Percentiles rank a stretch among this genome's conserved stretches.
Evolutionary conservation across 495 filamentous ascomycete species (phyloP).

Genomic region (Oidiodendron maius): DNA sequence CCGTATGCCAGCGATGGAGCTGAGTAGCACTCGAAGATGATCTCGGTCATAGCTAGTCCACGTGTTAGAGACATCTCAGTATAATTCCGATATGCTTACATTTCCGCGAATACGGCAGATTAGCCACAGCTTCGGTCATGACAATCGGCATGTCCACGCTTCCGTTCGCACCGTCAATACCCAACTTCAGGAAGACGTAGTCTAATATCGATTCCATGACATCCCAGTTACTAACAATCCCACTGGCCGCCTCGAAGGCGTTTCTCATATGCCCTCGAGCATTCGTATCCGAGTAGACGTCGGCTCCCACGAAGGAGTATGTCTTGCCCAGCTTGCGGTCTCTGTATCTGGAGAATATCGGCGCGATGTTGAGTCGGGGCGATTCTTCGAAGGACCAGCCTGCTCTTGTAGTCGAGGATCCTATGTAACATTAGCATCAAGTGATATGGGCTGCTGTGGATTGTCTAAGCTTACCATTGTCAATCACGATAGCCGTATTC

Average conservation of each 20-base stretch:
- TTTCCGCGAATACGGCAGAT: constrained; percentile 76
- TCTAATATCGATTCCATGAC: constrained; percentile 90
- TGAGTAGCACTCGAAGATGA: constrained; percentile 90
- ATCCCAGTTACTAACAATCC: constrained; percentile 95
- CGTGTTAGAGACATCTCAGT: neutral
- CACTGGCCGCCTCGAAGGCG: constrained; percentile 84
- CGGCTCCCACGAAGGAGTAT: constrained; percentile 83
- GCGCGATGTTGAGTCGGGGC: constrained; percentile 74
- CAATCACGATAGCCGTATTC: constrained; percentile 81
- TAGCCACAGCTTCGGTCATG: constrained; percentile 94
- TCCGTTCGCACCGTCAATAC: constrained; percentile 68
- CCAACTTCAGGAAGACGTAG: constrained; percentile 87
- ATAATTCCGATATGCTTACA: constrained; percentile 45
- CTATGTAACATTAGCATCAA: constrained; percentile 37
- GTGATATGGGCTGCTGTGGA: neutral
- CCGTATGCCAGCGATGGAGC: constrained; percentile 86
- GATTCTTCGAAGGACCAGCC: constrained; percentile 87
- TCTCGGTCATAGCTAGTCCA: constrained; percentile 82
- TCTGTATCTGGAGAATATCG: constrained; percentile 87
- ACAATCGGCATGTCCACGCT: constrained; percentile 79
- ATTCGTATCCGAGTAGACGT: constrained; percentile 90
- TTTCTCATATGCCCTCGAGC: constrained; percentile 84
- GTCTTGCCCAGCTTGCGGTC: constrained; percentile 87
- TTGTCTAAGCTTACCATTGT: constrained; percentile 67
- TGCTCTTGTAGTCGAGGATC: constrained; percentile 81